These are phyloP conservation scores for Aspergillus nidulans DNA, from an alignment of 495 filamentous ascomycete species.

Conservation along the genomic window DNA sequence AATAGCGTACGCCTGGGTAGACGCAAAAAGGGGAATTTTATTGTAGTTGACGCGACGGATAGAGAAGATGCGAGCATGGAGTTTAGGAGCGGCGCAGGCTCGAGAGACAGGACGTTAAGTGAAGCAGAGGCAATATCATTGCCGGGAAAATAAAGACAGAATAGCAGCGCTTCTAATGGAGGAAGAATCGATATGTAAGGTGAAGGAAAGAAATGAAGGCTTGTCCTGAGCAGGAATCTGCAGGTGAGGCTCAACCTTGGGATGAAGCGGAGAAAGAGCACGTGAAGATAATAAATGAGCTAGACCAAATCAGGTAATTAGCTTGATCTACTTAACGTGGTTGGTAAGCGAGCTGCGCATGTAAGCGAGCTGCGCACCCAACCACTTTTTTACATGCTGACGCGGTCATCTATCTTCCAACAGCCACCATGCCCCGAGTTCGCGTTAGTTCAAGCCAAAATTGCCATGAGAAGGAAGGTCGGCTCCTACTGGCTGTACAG, in stretches of 20 bases:
- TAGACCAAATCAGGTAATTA: slow-evolving; percentile 22
- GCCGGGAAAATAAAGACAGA: background rate
- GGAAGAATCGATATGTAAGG: slow-evolving; percentile 1
- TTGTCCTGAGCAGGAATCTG: background rate
- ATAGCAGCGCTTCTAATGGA: background rate
- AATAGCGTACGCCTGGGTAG: background rate
- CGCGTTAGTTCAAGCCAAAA: too few relatives aligned
- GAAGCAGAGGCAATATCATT: background rate
- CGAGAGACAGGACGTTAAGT: background rate
- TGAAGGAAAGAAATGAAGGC: background rate
- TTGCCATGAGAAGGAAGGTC: too few relatives aligned
- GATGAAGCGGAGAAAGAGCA: slow-evolving; percentile 8
- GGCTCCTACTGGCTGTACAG: too few relatives aligned
- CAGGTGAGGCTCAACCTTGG: background rate
- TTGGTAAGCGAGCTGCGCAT: too few relatives aligned
- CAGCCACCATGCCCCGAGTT: too few relatives aligned
- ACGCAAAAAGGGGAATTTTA: background rate
- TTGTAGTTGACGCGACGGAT: background rate
- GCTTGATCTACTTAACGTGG: too few relatives aligned
- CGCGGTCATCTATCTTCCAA: too few relatives aligned
- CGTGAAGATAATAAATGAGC: slow-evolving; percentile 6
- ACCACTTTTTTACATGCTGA: too few relatives aligned
- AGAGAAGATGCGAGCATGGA: background rate
- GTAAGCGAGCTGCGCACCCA: too few relatives aligned
- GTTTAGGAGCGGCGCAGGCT: background rate